Evolutionary conservation across 2,329 filamentous ascomycete genomes (phyloP).

Genomic region (Corynespora cassiicola): DNA sequence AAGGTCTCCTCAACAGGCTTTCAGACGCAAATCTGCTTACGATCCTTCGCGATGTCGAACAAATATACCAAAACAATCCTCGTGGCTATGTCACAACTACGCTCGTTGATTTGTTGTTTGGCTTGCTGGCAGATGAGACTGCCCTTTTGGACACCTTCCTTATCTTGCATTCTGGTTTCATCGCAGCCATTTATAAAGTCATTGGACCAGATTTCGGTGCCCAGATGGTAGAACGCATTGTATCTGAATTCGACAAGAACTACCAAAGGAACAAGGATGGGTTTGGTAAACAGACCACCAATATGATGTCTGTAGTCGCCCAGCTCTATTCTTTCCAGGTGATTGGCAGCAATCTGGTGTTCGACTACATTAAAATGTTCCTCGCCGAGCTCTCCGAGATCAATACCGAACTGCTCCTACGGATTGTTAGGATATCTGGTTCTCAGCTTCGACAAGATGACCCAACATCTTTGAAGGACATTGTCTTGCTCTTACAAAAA

Average conservation of each 20-base stretch:
- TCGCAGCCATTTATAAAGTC: slow-evolving; percentile 85
- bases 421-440: slow-evolving; percentile 80
- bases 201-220: slow-evolving; percentile 90
- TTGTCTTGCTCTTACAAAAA: slow-evolving; percentile 79
- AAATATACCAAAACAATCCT: slow-evolving; percentile 81
- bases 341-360: slow-evolving; percentile 80
- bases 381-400: slow-evolving; percentile 77
- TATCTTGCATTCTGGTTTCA: slow-evolving; percentile 88
- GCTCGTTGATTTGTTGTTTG: slow-evolving; percentile 77
- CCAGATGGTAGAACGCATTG: slow-evolving; percentile 79
- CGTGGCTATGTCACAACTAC: slow-evolving; percentile 87
- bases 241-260: slow-evolving; percentile 74
- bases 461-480: slow-evolving; percentile 84
- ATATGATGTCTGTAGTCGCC: slow-evolving; percentile 81
- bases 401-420: slow-evolving; percentile 87
- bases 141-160: slow-evolving; percentile 86
- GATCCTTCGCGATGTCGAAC: slow-evolving; percentile 82
- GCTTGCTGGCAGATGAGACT: slow-evolving; percentile 80
- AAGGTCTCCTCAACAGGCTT: slow-evolving; percentile 89
- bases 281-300: slow-evolving; percentile 66
- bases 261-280: slow-evolving; percentile 56
- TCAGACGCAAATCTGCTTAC: slow-evolving; percentile 89
- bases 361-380: slow-evolving; percentile 86
- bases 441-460: slow-evolving; percentile 87
- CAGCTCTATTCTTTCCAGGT: slow-evolving; percentile 94